Percentiles rank a stretch among this genome's conserved stretches.
Conservation (phyloP, 75 land plant species). For the Adiantum capillusveneris region DNA sequence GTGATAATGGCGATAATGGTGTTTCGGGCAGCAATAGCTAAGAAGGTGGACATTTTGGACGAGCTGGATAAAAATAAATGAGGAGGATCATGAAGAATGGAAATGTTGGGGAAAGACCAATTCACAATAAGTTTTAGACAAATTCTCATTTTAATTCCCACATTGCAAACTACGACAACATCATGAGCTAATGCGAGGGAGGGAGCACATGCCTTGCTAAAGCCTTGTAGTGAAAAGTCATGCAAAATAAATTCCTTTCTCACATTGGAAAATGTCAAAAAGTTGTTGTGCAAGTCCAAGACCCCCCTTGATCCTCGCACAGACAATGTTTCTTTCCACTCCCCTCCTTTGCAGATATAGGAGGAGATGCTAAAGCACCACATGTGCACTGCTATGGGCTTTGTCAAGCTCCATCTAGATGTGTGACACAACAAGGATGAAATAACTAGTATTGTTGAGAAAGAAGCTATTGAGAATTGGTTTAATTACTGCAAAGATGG, state of each 20-base stretch:
- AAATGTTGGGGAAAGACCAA: conserved; percentile 84
- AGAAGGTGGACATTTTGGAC: conserved; percentile 63
- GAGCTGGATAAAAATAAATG: conserved; percentile 86
- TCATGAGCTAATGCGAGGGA: no score
- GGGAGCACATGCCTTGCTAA: no score
- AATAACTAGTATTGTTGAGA: conserved; percentile 52
- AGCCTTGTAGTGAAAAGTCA: no score
- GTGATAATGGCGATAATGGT: not conserved
- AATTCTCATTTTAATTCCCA: no score
- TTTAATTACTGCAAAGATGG: conserved; percentile 56
- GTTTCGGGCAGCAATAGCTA: conserved; percentile 11
- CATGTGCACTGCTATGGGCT: conserved; percentile 67
- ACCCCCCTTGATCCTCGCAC: conserved; percentile 34
- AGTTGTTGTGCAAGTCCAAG: conserved; percentile 23
- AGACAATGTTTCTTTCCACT: conserved; percentile 46
- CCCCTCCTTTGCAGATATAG: conserved; percentile 50
- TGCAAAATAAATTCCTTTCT: no score
- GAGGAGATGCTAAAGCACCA: conserved; percentile 73
- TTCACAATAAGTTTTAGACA: no score
- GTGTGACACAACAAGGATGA: conserved; percentile 47
- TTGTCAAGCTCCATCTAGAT: conserved; percentile 79
- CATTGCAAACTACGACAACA: no score
- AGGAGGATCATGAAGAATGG: conserved; percentile 97
- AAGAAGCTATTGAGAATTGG: conserved; percentile 56
- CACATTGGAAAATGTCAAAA: no score